A percentile compares a stretch with the other conserved stretches of the same genome.
Conservation (phyloP, 2,329 filamentous ascomycete genomes). For the Aspergillus fructus region DNA sequence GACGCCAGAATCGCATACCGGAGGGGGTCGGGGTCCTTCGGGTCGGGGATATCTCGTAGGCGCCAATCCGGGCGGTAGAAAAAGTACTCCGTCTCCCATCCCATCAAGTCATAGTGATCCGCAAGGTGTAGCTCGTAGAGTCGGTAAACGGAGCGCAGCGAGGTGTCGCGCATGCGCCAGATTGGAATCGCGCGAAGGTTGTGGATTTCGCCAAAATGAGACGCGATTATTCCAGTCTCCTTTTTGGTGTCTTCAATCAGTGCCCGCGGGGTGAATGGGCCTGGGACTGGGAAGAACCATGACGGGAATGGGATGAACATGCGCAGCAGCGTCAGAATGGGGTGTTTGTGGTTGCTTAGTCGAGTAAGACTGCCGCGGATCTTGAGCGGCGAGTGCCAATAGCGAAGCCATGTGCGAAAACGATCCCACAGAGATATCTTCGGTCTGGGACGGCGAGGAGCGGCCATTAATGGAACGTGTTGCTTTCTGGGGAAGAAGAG, state of each 20-base stretch:
- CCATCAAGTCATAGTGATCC: background rate
- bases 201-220: conserved; percentile 15
- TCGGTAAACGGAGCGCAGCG: conserved; percentile 5
- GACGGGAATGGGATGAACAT: conserved; percentile 25
- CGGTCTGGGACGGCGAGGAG: conserved; percentile 10
- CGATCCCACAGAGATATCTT: conserved; percentile 15
- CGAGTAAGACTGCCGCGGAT: conserved; percentile 22
- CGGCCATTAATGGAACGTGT: background rate
- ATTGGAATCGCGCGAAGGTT: conserved; percentile 14
- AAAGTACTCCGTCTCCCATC: conserved; percentile 7
- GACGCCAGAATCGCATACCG: conserved; percentile 9
- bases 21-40: conserved; percentile 1
- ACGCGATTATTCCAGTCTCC: conserved; percentile 9
- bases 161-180: conserved; percentile 6
- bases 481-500: no score
- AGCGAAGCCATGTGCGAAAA: conserved; percentile 17
- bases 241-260: conserved; percentile 16
- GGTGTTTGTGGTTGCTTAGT: conserved; percentile 20
- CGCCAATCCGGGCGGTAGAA: conserved; percentile 4
- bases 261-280: conserved; percentile 14
- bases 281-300: conserved; percentile 26
- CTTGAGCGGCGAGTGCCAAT: conserved; percentile 18
- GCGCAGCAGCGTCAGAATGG: conserved; percentile 20
- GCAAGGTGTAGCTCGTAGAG: conserved; percentile 5
- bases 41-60: conserved; percentile 2